These are phyloP conservation scores for Erysimum cheiri DNA, from an alignment of 441 rosid species.

Conservation along the genomic window DNA sequence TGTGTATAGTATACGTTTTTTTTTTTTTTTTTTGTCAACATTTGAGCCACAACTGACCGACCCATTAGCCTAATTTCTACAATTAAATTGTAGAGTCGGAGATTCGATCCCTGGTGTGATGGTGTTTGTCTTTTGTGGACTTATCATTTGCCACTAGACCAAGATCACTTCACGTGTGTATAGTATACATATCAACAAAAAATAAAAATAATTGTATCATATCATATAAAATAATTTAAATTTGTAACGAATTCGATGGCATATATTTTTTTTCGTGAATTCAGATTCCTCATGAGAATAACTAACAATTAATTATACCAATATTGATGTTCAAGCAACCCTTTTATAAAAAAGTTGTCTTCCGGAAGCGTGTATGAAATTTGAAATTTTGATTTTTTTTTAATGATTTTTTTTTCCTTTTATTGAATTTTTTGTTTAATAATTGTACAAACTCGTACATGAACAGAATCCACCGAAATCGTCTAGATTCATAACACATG, in stretches of 20 bases:
- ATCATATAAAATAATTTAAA: slow-evolving; percentile 27
- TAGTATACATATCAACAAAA: slow-evolving; percentile 3
- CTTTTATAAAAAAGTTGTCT: background rate
- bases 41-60: too few relatives aligned
- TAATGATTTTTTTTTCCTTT: background rate
- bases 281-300: slow-evolving; percentile 33
- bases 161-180: too few relatives aligned
- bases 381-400: slow-evolving; percentile 10
- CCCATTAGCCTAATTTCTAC: too few relatives aligned
- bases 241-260: slow-evolving; percentile 25
- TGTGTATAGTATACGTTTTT: too few relatives aligned
- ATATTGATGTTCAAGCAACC: slow-evolving; percentile 40
- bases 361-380: slow-evolving; percentile 17
- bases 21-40: too few relatives aligned
- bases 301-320: slow-evolving; percentile 24
- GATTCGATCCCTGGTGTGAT: too few relatives aligned
- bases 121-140: too few relatives aligned
- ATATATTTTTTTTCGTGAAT: slow-evolving; percentile 13
- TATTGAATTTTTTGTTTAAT: background rate
- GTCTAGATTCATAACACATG: slow-evolving; percentile 32
- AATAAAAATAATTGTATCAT: too few relatives aligned
- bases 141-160: too few relatives aligned
- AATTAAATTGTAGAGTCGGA: too few relatives aligned
- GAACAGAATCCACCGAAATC: slow-evolving; percentile 6
- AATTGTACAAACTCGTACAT: slow-evolving; percentile 35